Conservation (phyloP, 805 yeast genomes). For the Starmerella stigmatis region DNA sequence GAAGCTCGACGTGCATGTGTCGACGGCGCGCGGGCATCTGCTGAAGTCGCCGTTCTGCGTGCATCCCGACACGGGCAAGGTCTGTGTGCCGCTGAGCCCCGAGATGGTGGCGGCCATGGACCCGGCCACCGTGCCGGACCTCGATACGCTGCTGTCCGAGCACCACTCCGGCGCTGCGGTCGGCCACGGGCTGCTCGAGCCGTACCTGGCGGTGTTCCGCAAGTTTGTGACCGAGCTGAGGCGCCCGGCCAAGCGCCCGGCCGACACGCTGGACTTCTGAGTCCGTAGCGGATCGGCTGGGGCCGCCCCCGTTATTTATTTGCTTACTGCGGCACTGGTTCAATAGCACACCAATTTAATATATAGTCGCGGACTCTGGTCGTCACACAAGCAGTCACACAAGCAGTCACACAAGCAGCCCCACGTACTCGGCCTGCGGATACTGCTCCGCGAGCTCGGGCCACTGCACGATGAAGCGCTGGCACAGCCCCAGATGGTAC, state of each 20-base stretch:
- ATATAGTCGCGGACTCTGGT: neutral
- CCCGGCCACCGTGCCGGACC: slow-evolving; percentile 71
- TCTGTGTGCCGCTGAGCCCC: slow-evolving; percentile 67
- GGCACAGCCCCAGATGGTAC: slow-evolving; percentile 58
- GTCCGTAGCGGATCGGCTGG: neutral
- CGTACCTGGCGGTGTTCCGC: slow-evolving; percentile 58
- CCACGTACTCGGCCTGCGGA: slow-evolving; percentile 60
- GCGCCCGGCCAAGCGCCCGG: slow-evolving; percentile 39
- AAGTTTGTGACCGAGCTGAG: slow-evolving; percentile 47
- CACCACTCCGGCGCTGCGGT: slow-evolving; percentile 34
- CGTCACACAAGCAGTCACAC: no score
- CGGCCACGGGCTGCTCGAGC: slow-evolving; percentile 58
- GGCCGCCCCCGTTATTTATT: no score
- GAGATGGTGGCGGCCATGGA: slow-evolving; percentile 44
- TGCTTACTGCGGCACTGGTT: neutral
- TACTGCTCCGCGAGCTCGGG: slow-evolving; percentile 43
- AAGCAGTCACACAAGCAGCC: slow-evolving; percentile 61
- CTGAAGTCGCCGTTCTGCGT: slow-evolving; percentile 93
- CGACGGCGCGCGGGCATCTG: slow-evolving; percentile 79
- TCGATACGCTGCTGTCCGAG: slow-evolving; percentile 53
- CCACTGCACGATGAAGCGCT: slow-evolving; percentile 89
- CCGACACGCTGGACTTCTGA: slow-evolving; percentile 24
- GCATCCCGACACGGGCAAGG: slow-evolving; percentile 90
- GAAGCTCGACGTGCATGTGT: slow-evolving; percentile 84
- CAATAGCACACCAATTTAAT: neutral